Percentiles rank a stretch among this genome's conserved stretches.
These are phyloP conservation scores for Entomortierella parvispora DNA, from an alignment of 192 early-diverging fungal genomes.

Conservation along the genomic window DNA sequence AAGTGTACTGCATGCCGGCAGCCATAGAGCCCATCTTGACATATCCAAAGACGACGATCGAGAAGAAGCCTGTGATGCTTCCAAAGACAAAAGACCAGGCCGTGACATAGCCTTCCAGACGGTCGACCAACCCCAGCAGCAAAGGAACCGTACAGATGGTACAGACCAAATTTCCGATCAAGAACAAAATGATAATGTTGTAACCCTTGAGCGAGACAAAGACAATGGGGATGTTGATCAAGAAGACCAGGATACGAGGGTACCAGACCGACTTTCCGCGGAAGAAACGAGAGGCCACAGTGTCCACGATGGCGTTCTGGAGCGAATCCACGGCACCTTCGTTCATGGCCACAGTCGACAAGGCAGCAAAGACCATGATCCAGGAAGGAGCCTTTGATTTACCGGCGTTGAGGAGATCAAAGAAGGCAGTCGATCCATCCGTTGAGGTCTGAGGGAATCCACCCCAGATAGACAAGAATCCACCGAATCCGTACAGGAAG, in stretches of 20 bases:
- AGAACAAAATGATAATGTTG: constrained; percentile 68
- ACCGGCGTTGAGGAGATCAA: constrained; percentile 67
- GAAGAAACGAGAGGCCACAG: constrained; percentile 64
- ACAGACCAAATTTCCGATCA: constrained; percentile 71
- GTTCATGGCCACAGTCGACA: constrained; percentile 70
- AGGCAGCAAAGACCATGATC: constrained; percentile 67
- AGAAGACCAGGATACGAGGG: constrained; percentile 47
- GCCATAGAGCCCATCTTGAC: constrained; percentile 36
- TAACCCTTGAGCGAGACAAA: constrained; percentile 65
- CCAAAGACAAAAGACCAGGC: constrained; percentile 46
- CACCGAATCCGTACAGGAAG: constrained; percentile 68
- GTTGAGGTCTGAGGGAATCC: constrained; percentile 54
- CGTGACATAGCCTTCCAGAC: constrained; percentile 53
- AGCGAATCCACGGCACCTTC: constrained; percentile 75
- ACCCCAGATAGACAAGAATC: constrained; percentile 74
- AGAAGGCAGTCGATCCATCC: constrained; percentile 70
- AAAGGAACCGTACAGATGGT: constrained; percentile 66
- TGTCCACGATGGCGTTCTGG: constrained; percentile 75
- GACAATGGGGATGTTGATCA: constrained; percentile 55
- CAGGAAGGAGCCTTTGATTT: constrained; percentile 55
- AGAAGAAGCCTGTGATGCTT: constrained; percentile 43
- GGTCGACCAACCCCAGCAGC: constrained; percentile 59
- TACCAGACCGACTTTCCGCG: constrained; percentile 53
- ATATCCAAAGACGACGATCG: constrained; percentile 47
- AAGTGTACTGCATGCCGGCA: constrained; percentile 45